These are phyloP conservation scores for Fusarium guadeloupense DNA, from an alignment of 2,329 filamentous ascomycete species.

Conservation along the genomic window DNA sequence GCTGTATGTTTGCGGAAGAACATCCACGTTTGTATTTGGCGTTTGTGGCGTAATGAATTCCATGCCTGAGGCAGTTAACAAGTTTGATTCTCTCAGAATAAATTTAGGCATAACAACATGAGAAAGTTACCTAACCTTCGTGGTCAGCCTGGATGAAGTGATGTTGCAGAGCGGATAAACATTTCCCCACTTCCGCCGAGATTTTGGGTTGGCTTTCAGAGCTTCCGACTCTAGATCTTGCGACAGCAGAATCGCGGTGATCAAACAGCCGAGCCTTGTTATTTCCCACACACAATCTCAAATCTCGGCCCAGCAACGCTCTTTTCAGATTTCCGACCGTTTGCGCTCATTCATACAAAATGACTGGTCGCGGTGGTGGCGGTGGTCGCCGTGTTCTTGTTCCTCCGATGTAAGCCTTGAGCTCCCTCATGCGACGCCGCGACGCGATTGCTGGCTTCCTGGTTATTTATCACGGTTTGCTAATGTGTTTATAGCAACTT, in stretches of 20 bases:
- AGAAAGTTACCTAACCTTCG: not conserved
- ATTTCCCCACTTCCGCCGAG: slow-evolving; percentile 30
- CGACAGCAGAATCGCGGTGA: slow-evolving; percentile 39
- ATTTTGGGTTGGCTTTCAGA: slow-evolving; percentile 38
- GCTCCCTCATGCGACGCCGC: slow-evolving; percentile 11
- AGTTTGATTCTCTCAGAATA: no score
- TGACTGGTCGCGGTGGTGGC: slow-evolving; percentile 69
- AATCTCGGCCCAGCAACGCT: not conserved
- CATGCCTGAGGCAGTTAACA: no score
- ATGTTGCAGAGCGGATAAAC: slow-evolving; percentile 16
- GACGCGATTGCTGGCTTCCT: slow-evolving; percentile 26
- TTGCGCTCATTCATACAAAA: slow-evolving; percentile 42
- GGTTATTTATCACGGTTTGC: slow-evolving; percentile 3
- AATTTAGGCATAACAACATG: no score
- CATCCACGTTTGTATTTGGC: no score
- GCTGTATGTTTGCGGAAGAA: no score
- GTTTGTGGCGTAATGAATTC: no score
- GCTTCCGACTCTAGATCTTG: slow-evolving; percentile 40
- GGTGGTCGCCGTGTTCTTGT: slow-evolving; percentile 68
- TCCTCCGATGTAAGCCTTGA: slow-evolving; percentile 60
- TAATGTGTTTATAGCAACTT: slow-evolving; percentile 52
- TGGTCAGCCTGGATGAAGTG: not conserved
- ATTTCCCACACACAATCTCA: slow-evolving; percentile 1
- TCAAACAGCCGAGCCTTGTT: slow-evolving; percentile 20
- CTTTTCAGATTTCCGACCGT: not conserved